Conservation (phyloP, 495 filamentous ascomycete species). For the Neurospora hispaniola region DNA sequence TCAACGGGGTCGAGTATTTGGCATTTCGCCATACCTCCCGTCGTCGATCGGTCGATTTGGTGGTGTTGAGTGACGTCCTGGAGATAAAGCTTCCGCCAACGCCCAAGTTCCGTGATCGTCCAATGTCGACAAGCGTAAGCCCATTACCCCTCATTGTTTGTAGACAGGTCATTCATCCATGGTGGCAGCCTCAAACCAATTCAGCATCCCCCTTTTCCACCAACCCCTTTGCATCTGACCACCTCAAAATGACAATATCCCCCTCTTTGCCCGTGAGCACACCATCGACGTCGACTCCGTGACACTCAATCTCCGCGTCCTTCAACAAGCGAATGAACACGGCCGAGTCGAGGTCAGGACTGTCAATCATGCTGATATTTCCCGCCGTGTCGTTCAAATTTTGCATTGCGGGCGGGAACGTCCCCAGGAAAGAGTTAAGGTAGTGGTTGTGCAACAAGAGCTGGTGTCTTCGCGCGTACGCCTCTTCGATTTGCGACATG, state of each 20-base stretch:
- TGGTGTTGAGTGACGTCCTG: background rate
- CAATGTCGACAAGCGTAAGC: background rate
- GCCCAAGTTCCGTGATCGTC: background rate
- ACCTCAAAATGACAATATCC: constrained; percentile 79
- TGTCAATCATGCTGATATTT: constrained; percentile 83
- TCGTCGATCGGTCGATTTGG: background rate
- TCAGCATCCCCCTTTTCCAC: constrained; percentile 71
- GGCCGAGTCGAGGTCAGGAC: constrained; percentile 67
- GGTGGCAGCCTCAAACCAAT: constrained; percentile 48
- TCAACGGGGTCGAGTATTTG: background rate
- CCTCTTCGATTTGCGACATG: constrained; percentile 62
- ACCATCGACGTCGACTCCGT: constrained; percentile 48
- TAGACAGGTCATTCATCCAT: background rate
- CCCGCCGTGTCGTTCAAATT: constrained; percentile 83
- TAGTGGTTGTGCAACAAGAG: constrained; percentile 74
- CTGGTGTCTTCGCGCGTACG: constrained; percentile 75
- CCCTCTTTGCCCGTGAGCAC: constrained; percentile 57
- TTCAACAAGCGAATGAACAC: constrained; percentile 75
- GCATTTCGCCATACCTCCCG: background rate
- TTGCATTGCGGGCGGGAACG: constrained; percentile 67
- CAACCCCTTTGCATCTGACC: constrained; percentile 65
- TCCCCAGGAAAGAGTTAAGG: constrained; percentile 62
- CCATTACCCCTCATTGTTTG: background rate
- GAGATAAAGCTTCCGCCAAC: background rate
- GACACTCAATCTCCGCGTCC: constrained; percentile 43